Conservation (phyloP, 371 early-diverging fungal species). For the Apophysomyces sp. region DNA sequence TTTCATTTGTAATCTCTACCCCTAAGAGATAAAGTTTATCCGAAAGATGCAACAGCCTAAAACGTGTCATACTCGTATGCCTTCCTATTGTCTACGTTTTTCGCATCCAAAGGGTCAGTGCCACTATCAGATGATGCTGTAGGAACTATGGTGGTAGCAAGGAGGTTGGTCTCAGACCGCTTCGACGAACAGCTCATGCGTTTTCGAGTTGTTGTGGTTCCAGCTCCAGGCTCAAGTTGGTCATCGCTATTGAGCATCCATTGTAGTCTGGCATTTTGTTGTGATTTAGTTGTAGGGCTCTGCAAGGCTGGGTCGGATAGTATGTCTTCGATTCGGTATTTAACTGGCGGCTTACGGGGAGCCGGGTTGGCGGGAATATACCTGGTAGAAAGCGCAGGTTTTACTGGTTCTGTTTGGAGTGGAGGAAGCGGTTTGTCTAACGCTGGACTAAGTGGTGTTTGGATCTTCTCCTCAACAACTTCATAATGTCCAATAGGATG, state of each 20-base stretch:
- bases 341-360: constrained; percentile 29
- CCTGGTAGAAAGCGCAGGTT: background rate
- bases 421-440: background rate
- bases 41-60: no score
- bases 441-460: background rate
- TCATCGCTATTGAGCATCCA: constrained; percentile 24
- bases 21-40: no score
- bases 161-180: background rate
- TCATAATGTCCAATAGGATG: background rate
- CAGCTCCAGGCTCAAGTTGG: background rate
- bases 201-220: background rate
- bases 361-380: constrained; percentile 26
- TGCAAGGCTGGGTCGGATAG: constrained; percentile 38
- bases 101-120: constrained; percentile 21
- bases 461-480: background rate
- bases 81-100: constrained; percentile 12
- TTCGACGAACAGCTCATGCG: background rate
- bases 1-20: no score
- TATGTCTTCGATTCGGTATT: constrained; percentile 44
- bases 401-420: background rate
- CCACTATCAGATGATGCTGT: background rate
- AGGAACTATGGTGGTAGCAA: background rate
- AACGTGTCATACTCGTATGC: constrained; percentile 14
- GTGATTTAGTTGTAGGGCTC: constrained; percentile 7
- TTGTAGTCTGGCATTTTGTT: constrained; percentile 23